Evolutionary conservation across 1,139 yeast genomes (phyloP).

Genomic region (Ogataea hybrid): DNA sequence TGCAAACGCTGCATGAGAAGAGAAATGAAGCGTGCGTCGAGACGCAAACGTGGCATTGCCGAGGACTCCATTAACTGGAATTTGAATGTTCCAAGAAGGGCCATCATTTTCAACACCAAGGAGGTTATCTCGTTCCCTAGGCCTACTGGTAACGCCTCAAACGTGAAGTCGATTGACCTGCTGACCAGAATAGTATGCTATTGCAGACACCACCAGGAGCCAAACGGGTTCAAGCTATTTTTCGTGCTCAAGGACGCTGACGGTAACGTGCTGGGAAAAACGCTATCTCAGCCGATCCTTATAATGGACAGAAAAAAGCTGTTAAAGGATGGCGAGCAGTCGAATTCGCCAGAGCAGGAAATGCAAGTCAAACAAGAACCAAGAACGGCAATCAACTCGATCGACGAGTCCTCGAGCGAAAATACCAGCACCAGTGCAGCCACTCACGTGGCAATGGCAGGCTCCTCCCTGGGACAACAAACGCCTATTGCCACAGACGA

Average conservation of each 20-base stretch:
- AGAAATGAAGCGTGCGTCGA: slow-evolving; percentile 89
- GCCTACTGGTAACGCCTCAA: slow-evolving; percentile 40
- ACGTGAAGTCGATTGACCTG: slow-evolving; percentile 55
- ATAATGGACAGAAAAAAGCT: slow-evolving; percentile 91
- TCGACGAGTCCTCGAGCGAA: slow-evolving; percentile 68
- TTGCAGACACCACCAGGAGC: slow-evolving; percentile 90
- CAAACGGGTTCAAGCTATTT: slow-evolving; percentile 73
- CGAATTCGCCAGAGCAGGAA: slow-evolving; percentile 10
- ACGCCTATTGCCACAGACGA: slow-evolving; percentile 12
- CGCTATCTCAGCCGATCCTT: slow-evolving; percentile 71
- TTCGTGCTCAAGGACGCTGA: slow-evolving; percentile 63
- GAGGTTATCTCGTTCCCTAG: slow-evolving; percentile 79
- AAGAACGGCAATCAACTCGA: slow-evolving; percentile 42
- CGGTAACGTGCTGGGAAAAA: slow-evolving; percentile 68
- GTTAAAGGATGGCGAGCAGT: slow-evolving; percentile 26
- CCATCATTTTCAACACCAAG: slow-evolving; percentile 86
- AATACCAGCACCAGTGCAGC: slow-evolving; percentile 28
- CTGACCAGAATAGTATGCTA: slow-evolving; percentile 91
- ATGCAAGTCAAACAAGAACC: slow-evolving; percentile 7
- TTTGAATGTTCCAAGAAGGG: slow-evolving; percentile 69
- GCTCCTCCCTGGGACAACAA: slow-evolving; percentile 8
- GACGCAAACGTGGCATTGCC: slow-evolving; percentile 68
- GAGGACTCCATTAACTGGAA: slow-evolving; percentile 77
- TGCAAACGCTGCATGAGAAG: slow-evolving; percentile 87
- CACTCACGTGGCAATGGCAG: slow-evolving; percentile 13